Base-by-base conservation (phyloP, 768 basidiomycete genomes). In the Mycena olivaceomarginata region DNA sequence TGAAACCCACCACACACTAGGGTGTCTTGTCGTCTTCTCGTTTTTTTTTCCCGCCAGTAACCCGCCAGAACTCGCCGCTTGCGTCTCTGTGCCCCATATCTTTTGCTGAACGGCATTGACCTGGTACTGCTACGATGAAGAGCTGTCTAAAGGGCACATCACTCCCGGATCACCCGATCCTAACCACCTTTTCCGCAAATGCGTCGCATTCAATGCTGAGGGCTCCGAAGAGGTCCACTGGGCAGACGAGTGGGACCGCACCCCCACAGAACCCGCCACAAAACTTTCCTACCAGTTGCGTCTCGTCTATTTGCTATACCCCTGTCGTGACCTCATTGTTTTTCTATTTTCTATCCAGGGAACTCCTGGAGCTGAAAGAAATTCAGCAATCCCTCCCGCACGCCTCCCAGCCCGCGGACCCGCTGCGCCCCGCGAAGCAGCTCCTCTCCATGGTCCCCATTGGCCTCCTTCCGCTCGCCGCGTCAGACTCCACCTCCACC, bases 171-270 rank as follows among this genome's bases (percentile, higher is more conserved):
- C 67, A 22, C 67, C 67, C 68, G 80, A 72, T 39, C 80, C 48
- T 40, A 77, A 77, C 15, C 59, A 68, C 40, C 69, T 71, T 40
- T 46, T 46, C 11, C 83, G 88, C 76, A 94, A 95, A 85, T 89
- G 89, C 43, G 95, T 96, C 41, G 90, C 90, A 10, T 96, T 95
- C 78, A 90, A 91, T 60, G 86, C 86, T 4, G 86, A 90, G 2
- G 90, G 89, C 69, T 85, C 86, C 15, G 92, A 94, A 75, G 89
- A 94, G 82, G 86, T 95, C 12, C 90, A 90, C 81, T 83, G 88
- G 41, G 95, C 93, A 4, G 95, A 96, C 82, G 94, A 94, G 72
- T 95, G 95, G 95, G 95, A 96, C 83, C 89, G 95, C 18, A 94
- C 93, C 1, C 94, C 95, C 4, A 89, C 89, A 2, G 92, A 94